Percentiles rank a stretch among this genome's conserved stretches.
These are phyloP conservation scores for Lactarius quietus DNA, from an alignment of 768 basidiomycete species.

Conservation along the genomic window DNA sequence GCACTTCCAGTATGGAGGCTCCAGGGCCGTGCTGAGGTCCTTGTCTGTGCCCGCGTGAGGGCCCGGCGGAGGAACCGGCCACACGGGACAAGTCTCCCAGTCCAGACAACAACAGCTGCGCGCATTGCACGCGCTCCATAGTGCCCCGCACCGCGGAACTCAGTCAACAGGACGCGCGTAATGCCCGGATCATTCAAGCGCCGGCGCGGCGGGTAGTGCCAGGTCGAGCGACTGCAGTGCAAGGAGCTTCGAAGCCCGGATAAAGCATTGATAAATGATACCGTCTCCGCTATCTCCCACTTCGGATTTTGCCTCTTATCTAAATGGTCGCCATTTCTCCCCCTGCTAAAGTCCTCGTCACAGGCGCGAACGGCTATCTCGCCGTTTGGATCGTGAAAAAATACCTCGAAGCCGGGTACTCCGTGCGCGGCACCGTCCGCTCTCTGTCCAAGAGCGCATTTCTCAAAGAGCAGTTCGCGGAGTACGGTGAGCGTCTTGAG, in stretches of 20 bases:
- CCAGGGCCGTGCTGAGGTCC: slow-evolving; percentile 1
- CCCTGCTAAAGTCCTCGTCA: slow-evolving; percentile 45
- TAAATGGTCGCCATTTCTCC: slow-evolving; percentile 37
- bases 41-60: background rate
- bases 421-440: slow-evolving; percentile 65
- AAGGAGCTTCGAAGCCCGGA: slow-evolving; percentile 71
- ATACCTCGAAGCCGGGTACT: slow-evolving; percentile 59
- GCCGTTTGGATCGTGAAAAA: slow-evolving; percentile 55
- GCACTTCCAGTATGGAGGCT: slow-evolving; percentile 9
- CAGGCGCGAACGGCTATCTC: slow-evolving; percentile 61
- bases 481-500: slow-evolving; percentile 57
- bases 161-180: slow-evolving; percentile 48
- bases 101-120: slow-evolving; percentile 16
- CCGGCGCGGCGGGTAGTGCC: slow-evolving; percentile 44
- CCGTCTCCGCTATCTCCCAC: background rate
- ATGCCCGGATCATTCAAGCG: slow-evolving; percentile 69
- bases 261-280: background rate
- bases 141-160: slow-evolving; percentile 40
- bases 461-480: slow-evolving; percentile 54
- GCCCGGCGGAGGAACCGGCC: too few relatives aligned
- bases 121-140: slow-evolving; percentile 25
- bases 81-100: slow-evolving; percentile 39
- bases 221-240: slow-evolving; percentile 58
- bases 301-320: background rate
- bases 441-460: slow-evolving; percentile 54